Base-by-base conservation (phyloP, 768 basidiomycete genomes). In the Saitozyma podzolica region DNA sequence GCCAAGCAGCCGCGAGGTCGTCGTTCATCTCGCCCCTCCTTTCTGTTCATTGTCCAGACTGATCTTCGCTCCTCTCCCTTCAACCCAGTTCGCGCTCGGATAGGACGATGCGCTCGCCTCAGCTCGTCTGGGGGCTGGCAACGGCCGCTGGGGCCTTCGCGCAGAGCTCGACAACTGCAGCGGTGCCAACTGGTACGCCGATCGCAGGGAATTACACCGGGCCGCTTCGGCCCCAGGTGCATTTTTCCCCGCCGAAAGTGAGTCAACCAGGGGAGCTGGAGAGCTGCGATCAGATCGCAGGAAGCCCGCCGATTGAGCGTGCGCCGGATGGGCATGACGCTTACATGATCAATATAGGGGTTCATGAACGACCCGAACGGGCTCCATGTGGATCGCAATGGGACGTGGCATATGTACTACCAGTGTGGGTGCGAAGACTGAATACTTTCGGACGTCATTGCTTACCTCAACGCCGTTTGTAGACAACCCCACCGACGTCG, bases 351-450 rank as follows among this genome's bases (percentile, higher is more conserved):
- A 37, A 13, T 13, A 1, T 39, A 72, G 70, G 70, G 69, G 13
- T 78, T 74, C 62, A 72, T 76, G 72, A 74, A 74, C 51, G 69
- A 73, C 57, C 72, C 74, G 0, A 72, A 70, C 61, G 68, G 69
- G 14, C 51, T 67, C 55, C 71, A 67, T 47, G 54, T 69, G 11
- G 72, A 77, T 58, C 43, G 19, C 3, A 61, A 70, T 43, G 75
- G 69, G 0, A 66, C 68, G 0, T 78, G 68, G 65, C 75, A 78
- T 53, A 54, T 78, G 39, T 78, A 77, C 67, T 77, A 75, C 54
- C 77, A 78, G 50, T 78, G 70, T 72, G 53, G 59, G 67, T 64
- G 16, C 42, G n/a, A n/a, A n/a, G n/a, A n/a, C n/a, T n/a, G n/a
- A n/a, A n/a, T n/a, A n/a, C n/a, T n/a, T n/a, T n/a, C n/a, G n/a